Conservation (phyloP, 106 monocot genomes). For the Amphibolis antarctica region DNA sequence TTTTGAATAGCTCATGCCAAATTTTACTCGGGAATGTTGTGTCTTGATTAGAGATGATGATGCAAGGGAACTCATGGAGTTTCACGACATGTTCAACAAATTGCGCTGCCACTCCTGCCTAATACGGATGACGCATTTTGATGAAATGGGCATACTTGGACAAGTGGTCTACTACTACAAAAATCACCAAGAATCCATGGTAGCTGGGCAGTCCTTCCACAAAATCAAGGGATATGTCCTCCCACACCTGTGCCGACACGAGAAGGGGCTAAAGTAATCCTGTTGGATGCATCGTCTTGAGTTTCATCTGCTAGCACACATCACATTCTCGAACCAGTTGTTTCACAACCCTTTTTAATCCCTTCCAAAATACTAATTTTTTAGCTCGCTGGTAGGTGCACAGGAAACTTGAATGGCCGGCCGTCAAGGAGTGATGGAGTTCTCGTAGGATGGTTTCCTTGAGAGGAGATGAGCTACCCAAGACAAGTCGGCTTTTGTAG, state of each 20-base stretch:
- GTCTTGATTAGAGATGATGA: slow-evolving; percentile 6
- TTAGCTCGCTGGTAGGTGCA: not conserved
- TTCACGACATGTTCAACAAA: slow-evolving; percentile 1
- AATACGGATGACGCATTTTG: not conserved
- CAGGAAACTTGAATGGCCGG: not conserved
- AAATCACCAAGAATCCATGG: not conserved
- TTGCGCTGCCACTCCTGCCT: not conserved
- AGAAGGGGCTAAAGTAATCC: slow-evolving; percentile 6
- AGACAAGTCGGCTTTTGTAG: no score
- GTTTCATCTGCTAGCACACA: not conserved
- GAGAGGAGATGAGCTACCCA: no score
- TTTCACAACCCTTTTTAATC: not conserved
- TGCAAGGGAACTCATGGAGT: slow-evolving; percentile 13
- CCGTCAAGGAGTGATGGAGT: not conserved
- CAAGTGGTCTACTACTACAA: slow-evolving; percentile 7
- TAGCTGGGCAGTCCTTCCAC: slow-evolving; percentile 1
- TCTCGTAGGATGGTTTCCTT: not conserved
- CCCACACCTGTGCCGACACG: not conserved
- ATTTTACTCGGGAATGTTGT: slow-evolving; percentile 5
- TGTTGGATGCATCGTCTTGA: not conserved
- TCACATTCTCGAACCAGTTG: not conserved
- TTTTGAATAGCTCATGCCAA: slow-evolving; percentile 2
- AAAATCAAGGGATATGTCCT: slow-evolving; percentile 14
- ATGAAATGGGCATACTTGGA: slow-evolving; percentile 9
- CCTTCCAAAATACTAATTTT: not conserved